These are phyloP conservation scores for Cunninghamia lanceolata DNA, from an alignment of 75 land plant species.

Conservation along the genomic window DNA sequence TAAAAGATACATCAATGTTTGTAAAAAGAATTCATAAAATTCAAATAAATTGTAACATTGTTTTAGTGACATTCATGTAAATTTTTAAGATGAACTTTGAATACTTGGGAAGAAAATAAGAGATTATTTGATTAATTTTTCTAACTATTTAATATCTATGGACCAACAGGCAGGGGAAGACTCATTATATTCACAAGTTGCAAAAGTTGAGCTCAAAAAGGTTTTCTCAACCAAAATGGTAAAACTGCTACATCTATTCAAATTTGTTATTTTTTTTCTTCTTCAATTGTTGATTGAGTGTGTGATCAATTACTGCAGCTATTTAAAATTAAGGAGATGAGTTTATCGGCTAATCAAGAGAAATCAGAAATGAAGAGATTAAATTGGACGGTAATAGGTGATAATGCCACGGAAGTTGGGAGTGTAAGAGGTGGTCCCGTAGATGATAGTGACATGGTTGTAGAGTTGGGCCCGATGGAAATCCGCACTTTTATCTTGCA, in stretches of 20 bases:
- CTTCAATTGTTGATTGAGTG: not conserved
- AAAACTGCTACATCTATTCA: not conserved
- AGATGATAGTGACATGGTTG: slow-evolving; percentile 41
- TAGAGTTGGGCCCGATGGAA: slow-evolving; percentile 91
- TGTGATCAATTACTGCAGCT: slow-evolving; percentile 38
- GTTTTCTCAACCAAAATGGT: slow-evolving; percentile 60
- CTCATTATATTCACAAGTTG: slow-evolving; percentile 37
- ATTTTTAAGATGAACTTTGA: not conserved
- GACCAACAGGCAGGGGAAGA: slow-evolving; percentile 68
- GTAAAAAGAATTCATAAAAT: too few species aligned
- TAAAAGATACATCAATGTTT: too few species aligned
- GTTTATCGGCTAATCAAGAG: slow-evolving; percentile 86
- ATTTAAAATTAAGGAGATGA: slow-evolving; percentile 46
- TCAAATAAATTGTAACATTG: not conserved
- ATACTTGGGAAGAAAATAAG: not conserved
- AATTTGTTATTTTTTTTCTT: not conserved
- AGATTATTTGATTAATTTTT: not conserved
- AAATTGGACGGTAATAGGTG: slow-evolving; percentile 67
- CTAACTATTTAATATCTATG: not conserved
- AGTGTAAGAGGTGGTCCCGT: slow-evolving; percentile 58
- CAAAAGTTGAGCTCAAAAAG: slow-evolving; percentile 67
- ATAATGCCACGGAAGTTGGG: slow-evolving; percentile 5
- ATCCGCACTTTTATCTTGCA: slow-evolving; percentile 72
- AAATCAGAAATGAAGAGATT: slow-evolving; percentile 72
- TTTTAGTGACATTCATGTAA: not conserved